Base-by-base conservation (phyloP, 805 yeast species). In the Wickerhamiella qilinensis region DNA sequence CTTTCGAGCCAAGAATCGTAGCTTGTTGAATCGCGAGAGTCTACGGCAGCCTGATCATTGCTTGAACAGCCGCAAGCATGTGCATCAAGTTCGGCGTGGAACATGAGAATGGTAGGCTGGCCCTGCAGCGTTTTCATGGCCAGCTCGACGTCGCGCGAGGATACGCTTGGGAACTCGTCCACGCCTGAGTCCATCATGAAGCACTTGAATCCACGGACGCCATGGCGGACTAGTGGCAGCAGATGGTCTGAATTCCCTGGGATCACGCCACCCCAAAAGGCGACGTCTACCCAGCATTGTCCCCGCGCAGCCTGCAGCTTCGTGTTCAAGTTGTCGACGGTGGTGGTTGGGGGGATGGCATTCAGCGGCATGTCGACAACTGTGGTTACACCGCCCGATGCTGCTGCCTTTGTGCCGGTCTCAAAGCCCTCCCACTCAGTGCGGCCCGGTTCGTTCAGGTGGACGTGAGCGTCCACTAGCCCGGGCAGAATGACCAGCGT, bases 351-450 rank as follows among this genome's bases (percentile, higher is more conserved):
- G 1, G 97, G 97, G 33, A 86, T 77, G 3, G 96, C 94, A 57
- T 86, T 86, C 53, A 86, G 63, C 1, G 97, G 97, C 97, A 86
- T 86, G 57, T 86, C 97, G 17, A 86, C 71, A 15, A 86, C 93
- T 0, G 96, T 85, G 20, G 97, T 86, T 35, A 86, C 96, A 43
- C 97, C 97, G 18, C 97, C 97, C 9, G 88, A 68, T 1, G 93
- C 93, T 1, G 96, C 96, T 2, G 94, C 81, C 54, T 77, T 77
- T 0, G 97, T 88, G 1, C 97, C 97, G 0, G 94, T 78, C 19
- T 76, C 94, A 56, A 88, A 86, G 1, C 97, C 97, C 58, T 86
- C 97, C 97, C 97, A 86, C 44, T 84, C 93, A 1, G 96, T 86
- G 49, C 97, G 66, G 9, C 97, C 97, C 0, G 97, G 97, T 50